phyloP scores from a whole-genome alignment of 345 rosid genomes.

The Corymbia maculata region DNA sequence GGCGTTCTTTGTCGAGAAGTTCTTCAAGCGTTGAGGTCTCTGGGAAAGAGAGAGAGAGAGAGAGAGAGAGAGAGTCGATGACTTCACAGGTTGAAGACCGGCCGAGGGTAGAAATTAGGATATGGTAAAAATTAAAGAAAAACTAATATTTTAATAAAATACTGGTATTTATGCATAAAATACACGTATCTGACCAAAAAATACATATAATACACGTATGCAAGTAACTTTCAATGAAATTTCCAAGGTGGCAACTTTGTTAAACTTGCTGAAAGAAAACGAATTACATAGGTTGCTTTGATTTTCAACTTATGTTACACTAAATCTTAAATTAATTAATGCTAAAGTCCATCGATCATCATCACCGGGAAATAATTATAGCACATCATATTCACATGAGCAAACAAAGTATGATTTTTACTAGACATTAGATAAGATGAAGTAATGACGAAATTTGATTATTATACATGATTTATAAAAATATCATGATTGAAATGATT shows the following conservation, averaged over 20 bases:
- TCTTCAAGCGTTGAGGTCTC: not conserved
- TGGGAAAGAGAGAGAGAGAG: not conserved
- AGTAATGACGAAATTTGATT: not conserved
- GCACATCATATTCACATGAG: not conserved
- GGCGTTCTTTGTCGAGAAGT: not conserved
- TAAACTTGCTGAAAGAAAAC: not conserved
- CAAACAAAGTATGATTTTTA: not conserved
- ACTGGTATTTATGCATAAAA: not conserved
- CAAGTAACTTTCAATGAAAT: not conserved
- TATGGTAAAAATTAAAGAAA: not conserved
- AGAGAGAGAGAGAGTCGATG: not conserved
- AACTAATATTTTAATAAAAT: not conserved
- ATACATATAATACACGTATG: not conserved
- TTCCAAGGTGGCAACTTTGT: not conserved
- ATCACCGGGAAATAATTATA: accelerated
- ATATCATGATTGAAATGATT: not conserved
- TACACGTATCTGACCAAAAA: not conserved
- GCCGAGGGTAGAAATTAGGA: not conserved
- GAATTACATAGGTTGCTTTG: not conserved
- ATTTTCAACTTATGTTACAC: not conserved
- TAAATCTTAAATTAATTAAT: not conserved
- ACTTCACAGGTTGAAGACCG: not conserved
- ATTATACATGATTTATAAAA: not conserved
- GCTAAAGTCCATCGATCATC: accelerated
- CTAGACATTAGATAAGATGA: not conserved